Percentiles rank a stretch among this genome's conserved stretches.
Evolutionary conservation across 495 filamentous ascomycete species (phyloP).

Genomic region (Penicillium egyptiacum): DNA sequence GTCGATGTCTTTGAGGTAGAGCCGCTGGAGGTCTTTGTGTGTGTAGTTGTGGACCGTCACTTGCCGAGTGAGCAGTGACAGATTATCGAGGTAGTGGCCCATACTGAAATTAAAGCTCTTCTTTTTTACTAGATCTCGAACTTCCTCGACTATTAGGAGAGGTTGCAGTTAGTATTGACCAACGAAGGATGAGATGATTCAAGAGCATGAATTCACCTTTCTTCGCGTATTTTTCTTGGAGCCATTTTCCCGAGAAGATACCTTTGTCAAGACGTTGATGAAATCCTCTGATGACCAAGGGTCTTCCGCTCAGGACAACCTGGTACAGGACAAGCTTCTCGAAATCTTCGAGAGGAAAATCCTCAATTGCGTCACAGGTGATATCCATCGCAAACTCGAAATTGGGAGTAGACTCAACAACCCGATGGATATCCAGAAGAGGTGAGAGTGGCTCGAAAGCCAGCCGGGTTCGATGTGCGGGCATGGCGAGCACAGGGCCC

Average conservation of each 20-base stretch:
- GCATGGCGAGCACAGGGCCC: conserved; percentile 51
- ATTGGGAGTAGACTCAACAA: conserved; percentile 76
- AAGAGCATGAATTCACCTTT: conserved; percentile 56
- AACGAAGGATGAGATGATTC: neutral
- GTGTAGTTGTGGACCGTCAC: conserved; percentile 66
- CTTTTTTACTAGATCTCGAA: conserved; percentile 70
- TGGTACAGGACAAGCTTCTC: conserved; percentile 76
- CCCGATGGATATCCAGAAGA: conserved; percentile 67
- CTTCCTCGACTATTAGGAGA: conserved; percentile 53
- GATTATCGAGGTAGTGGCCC: conserved; percentile 81
- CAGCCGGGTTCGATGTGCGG: conserved; percentile 62
- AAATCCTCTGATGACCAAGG: conserved; percentile 85
- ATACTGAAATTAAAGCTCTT: conserved; percentile 58
- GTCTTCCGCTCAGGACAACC: conserved; percentile 79
- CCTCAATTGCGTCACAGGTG: conserved; percentile 51
- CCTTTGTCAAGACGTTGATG: conserved; percentile 61
- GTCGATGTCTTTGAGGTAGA: conserved; percentile 96
- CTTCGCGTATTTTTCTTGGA: conserved; percentile 66
- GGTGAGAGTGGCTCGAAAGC: conserved; percentile 83
- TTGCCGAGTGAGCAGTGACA: conserved; percentile 74
- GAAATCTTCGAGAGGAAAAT: conserved; percentile 48
- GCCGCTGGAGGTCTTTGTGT: conserved; percentile 70
- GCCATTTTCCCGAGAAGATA: conserved; percentile 79
- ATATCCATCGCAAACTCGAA: conserved; percentile 81
- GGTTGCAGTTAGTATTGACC: conserved; percentile 13